A percentile compares a stretch with the other conserved stretches of the same genome.
Conservation (phyloP, 208 protist species). For the Acanthamoeba lenticulata region DNA sequence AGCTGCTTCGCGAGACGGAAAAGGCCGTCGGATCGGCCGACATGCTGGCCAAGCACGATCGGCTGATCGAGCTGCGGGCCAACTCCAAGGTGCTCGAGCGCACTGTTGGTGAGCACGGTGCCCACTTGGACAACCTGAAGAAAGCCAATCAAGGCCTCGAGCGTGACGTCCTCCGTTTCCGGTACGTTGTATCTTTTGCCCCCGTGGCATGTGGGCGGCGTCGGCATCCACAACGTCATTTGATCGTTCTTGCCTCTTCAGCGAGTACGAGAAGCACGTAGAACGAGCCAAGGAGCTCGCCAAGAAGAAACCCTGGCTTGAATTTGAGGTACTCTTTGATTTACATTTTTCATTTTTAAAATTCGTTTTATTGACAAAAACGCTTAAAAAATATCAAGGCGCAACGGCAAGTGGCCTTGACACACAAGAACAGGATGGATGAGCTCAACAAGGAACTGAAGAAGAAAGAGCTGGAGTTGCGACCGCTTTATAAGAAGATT, state of each 20-base stretch:
- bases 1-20: constrained; percentile 80
- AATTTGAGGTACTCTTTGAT: not conserved
- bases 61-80: not conserved
- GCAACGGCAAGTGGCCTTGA: not conserved
- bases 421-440: not conserved
- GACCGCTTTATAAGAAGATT: not conserved
- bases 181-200: not conserved
- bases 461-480: constrained; percentile 59
- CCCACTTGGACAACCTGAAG: constrained; percentile 70
- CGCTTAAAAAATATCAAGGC: not conserved
- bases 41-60: constrained; percentile 64
- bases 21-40: constrained; percentile 73
- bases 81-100: not conserved
- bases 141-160: constrained; percentile 72
- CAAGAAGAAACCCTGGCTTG: constrained; percentile 20
- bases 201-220: not conserved
- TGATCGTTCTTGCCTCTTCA: not conserved
- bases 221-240: not conserved
- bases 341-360: not conserved
- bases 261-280: constrained; percentile 39
- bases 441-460: constrained; percentile 4
- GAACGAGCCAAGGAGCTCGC: not conserved
- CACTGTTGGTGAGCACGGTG: constrained; percentile 29
- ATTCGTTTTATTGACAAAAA: not conserved
- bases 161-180: constrained; percentile 70